Conservation (phyloP, 2,329 filamentous ascomycete genomes). For the Phialocephala sp. region DNA sequence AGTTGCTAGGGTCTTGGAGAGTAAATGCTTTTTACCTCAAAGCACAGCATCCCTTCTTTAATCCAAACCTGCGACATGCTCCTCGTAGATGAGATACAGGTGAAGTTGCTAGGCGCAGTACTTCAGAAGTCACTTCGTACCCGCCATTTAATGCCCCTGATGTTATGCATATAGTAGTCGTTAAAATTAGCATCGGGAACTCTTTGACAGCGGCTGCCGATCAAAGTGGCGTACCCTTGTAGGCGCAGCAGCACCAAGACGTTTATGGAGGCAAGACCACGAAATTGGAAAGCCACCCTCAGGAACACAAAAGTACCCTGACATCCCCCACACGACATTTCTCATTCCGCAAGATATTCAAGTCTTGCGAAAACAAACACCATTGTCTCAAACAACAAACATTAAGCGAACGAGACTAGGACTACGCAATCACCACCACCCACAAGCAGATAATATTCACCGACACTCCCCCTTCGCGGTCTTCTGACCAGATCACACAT, state of each 20-base stretch:
- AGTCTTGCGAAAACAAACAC: conserved; percentile 2
- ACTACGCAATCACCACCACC: not conserved
- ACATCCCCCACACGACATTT: conserved; percentile 7
- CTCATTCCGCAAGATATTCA: not conserved
- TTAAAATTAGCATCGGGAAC: conserved; percentile 7
- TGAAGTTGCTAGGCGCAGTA: conserved; percentile 4
- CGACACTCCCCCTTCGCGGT: conserved; percentile 10
- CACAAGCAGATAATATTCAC: conserved; percentile 6
- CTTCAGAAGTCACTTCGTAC: not conserved
- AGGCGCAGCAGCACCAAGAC: conserved; percentile 5
- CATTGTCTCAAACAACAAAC: conserved; percentile 9
- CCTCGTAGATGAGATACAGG: not conserved
- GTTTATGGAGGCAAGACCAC: no score
- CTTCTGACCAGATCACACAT: conserved; percentile 20
- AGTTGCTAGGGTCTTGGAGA: not conserved
- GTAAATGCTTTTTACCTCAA: not conserved
- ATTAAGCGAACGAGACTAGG: not conserved
- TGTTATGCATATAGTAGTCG: not conserved
- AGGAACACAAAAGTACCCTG: conserved; percentile 1
- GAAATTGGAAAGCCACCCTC: not conserved
- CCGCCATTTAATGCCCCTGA: not conserved
- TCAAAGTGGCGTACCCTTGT: conserved; percentile 7
- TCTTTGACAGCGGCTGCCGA: conserved; percentile 9
- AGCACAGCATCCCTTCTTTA: not conserved
- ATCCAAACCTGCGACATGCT: not conserved